phyloP scores from a whole-genome alignment of 192 early-diverging fungal species.

The Coemansia umbellata region DNA sequence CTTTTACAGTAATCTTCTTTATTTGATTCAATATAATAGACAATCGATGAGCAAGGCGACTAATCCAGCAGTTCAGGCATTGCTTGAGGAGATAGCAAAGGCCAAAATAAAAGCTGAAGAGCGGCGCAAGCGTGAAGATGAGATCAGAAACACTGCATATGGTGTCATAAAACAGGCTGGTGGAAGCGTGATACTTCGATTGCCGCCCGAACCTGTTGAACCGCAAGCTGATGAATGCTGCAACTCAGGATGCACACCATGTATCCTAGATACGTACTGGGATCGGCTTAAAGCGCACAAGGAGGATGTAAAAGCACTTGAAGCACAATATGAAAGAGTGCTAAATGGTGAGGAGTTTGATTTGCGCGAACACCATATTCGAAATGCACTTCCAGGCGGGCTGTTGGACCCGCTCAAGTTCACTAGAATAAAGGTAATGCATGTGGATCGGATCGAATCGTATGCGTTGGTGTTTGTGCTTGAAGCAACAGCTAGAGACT shows the following conservation, averaged over 20 bases:
- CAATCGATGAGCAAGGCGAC: constrained; percentile 5
- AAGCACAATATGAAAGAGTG: constrained; percentile 17
- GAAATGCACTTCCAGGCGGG: constrained; percentile 3
- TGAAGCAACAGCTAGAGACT: constrained; percentile 24
- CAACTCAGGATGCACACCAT: constrained; percentile 46
- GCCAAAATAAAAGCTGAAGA: constrained; percentile 27
- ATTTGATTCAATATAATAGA: too few relatives aligned
- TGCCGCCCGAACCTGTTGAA: constrained; percentile 24
- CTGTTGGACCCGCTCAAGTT: constrained; percentile 30
- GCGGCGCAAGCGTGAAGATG: constrained; percentile 6
- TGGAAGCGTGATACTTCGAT: constrained; percentile 11
- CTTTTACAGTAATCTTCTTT: too few relatives aligned
- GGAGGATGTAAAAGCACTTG: neutral
- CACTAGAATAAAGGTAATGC: constrained; percentile 5
- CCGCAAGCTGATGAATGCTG: constrained; percentile 44
- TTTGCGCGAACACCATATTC: neutral
- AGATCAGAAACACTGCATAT: neutral
- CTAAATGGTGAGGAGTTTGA: constrained; percentile 3
- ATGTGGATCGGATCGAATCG: neutral
- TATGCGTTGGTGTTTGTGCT: constrained; percentile 24
- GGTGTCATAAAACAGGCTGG: constrained; percentile 3
- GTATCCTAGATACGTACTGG: constrained; percentile 41
- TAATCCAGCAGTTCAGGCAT: constrained; percentile 26
- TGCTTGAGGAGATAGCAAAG: constrained; percentile 30
- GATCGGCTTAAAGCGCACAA: constrained; percentile 16